Evolutionary conservation across 352 stramenopile genomes (phyloP).

Genomic region (Phytophthora europaea): DNA sequence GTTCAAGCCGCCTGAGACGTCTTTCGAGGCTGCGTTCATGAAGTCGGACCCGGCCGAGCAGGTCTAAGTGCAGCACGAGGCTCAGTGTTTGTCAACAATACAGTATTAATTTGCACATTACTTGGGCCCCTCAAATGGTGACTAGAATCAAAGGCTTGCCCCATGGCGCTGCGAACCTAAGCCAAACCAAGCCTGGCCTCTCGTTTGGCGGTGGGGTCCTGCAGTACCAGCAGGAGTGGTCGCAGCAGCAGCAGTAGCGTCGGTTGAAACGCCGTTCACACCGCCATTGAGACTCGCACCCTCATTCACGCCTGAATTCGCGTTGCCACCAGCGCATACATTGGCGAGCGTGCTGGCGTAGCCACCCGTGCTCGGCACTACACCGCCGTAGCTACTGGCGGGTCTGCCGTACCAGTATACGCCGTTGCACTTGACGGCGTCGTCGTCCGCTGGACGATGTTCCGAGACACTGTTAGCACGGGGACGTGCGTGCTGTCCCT

Average conservation of each 20-base stretch:
- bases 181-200: no score
- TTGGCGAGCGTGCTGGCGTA: not conserved
- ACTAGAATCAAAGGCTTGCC: not conserved
- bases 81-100: constrained; percentile 4
- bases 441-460: not conserved
- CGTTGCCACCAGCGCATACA: not conserved
- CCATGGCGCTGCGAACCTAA: not conserved
- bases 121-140: not conserved
- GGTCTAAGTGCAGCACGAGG: not conserved
- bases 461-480: not conserved
- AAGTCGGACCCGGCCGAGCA: constrained; percentile 12
- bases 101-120: constrained; percentile 18
- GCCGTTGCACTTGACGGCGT: no score
- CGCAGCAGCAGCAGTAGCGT: no score
- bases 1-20: constrained; percentile 14
- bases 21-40: constrained; percentile 18
- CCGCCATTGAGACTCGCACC: no score
- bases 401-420: no score
- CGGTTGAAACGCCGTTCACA: no score
- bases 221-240: no score
- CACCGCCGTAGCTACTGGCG: no score
- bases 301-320: no score
- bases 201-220: not conserved
- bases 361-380: not conserved
- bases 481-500: not conserved